Percentiles rank a stretch among this genome's conserved stretches.
Evolutionary conservation across 371 early-diverging fungal genomes (phyloP).

Genomic region (Mortierella sp.): DNA sequence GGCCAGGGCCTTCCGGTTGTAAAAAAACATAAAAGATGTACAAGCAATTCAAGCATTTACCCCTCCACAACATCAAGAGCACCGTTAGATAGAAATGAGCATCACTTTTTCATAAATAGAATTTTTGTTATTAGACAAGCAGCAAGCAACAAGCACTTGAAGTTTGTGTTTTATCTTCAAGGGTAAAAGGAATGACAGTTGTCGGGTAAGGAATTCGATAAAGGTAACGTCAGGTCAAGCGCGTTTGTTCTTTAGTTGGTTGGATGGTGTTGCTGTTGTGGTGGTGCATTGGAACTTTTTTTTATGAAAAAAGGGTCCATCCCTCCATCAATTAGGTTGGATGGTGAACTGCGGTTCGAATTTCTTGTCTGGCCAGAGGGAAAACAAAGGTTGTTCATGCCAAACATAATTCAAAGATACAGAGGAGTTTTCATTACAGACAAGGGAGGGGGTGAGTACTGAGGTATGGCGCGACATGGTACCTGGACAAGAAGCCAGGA

Average conservation of each 20-base stretch:
- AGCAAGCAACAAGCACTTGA: neutral
- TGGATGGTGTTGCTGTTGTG: neutral
- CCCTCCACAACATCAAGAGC: conserved; percentile 4
- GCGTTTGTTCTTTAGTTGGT: neutral
- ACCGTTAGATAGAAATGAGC: conserved; percentile 14
- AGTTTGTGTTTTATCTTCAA: neutral
- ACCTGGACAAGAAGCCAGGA: neutral
- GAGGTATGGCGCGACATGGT: neutral
- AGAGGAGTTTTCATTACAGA: neutral
- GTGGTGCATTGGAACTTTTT: neutral
- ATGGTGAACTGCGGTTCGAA: neutral
- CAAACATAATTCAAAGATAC: no score
- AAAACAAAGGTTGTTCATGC: no score
- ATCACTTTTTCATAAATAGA: conserved; percentile 6
- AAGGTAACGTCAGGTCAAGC: no score
- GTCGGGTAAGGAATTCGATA: no score
- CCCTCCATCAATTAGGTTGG: conserved; percentile 1
- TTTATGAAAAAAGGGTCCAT: neutral
- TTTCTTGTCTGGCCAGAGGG: neutral
- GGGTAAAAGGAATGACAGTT: no score
- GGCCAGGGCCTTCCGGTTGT: conserved; percentile 51
- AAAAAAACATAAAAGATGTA: neutral
- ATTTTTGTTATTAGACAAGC: neutral
- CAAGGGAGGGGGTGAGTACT: neutral
- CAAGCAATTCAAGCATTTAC: neutral